Evolutionary conservation across 2,329 filamentous ascomycete species (phyloP).

Genomic region (Albifimbria verrucaria): DNA sequence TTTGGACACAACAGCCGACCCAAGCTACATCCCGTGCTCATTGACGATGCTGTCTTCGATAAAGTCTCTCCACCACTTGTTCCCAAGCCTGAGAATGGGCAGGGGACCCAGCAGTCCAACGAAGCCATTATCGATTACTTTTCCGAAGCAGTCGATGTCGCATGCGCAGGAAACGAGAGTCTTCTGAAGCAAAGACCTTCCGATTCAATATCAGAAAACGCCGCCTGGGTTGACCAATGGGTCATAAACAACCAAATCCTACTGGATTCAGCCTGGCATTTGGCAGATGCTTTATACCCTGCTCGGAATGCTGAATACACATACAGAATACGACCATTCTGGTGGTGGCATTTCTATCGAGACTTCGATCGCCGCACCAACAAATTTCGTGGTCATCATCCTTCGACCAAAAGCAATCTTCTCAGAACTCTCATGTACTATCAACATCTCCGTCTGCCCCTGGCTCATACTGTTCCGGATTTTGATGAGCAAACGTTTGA

Average conservation of each 20-base stretch:
- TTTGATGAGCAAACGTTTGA: conserved; percentile 29
- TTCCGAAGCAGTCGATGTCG: no score
- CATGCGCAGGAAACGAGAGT: no score
- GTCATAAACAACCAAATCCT: no score
- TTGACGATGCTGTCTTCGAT: conserved; percentile 27
- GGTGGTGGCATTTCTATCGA: conserved; percentile 38
- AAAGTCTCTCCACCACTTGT: conserved; percentile 27
- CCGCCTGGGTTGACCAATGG: no score
- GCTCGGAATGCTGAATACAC: conserved; percentile 29
- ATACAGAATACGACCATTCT: conserved; percentile 32
- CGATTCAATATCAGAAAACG: no score
- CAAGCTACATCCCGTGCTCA: conserved; percentile 25
- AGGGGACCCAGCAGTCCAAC: no score
- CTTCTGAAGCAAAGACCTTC: no score
- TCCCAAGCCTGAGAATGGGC: no score
- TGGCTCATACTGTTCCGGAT: conserved; percentile 30
- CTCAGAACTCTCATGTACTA: no score
- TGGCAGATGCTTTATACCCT: conserved; percentile 30
- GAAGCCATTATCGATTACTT: no score
- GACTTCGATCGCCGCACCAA: conserved; percentile 26
- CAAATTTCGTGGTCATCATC: conserved; percentile 25
- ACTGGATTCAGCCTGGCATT: conserved; percentile 34
- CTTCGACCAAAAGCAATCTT: conserved; percentile 23
- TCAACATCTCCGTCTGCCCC: no score
- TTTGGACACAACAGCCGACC: conserved; percentile 21